Percentiles rank a stretch among this genome's conserved stretches.
Evolutionary conservation across 768 basidiomycete species (phyloP).

Genomic region (Epithele typhae): DNA sequence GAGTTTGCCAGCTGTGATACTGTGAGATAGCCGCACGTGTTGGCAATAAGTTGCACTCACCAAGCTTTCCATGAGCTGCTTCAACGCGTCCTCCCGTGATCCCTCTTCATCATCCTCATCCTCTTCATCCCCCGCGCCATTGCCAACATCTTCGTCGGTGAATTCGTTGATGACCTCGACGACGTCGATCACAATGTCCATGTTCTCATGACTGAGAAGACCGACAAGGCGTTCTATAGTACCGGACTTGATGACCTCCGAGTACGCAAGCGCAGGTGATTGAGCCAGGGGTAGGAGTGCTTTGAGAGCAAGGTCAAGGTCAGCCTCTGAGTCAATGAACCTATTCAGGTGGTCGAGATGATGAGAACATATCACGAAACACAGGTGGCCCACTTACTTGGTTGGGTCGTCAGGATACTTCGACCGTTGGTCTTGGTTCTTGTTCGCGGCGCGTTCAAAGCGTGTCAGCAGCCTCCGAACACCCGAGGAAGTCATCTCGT

Average conservation of each 20-base stretch:
- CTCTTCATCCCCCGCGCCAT: slow-evolving; percentile 61
- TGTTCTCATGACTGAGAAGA: slow-evolving; percentile 92
- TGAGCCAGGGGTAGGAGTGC: slow-evolving; percentile 86
- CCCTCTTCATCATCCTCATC: slow-evolving; percentile 62
- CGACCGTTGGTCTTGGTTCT: slow-evolving; percentile 95
- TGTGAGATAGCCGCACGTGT: too few species aligned
- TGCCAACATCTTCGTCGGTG: slow-evolving; percentile 93
- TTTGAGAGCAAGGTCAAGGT: slow-evolving; percentile 86
- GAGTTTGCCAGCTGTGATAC: slow-evolving; percentile 68
- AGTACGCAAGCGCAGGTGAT: slow-evolving; percentile 76
- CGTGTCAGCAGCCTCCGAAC: slow-evolving; percentile 71
- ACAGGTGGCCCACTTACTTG: slow-evolving; percentile 57
- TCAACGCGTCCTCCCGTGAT: slow-evolving; percentile 61
- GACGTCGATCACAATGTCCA: slow-evolving; percentile 95
- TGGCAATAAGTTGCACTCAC: slow-evolving; percentile 42
- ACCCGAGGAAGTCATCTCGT: slow-evolving; percentile 62
- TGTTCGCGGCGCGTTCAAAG: slow-evolving; percentile 87
- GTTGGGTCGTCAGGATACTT: slow-evolving; percentile 91
- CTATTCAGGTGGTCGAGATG: slow-evolving; percentile 35
- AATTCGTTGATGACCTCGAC: slow-evolving; percentile 91
- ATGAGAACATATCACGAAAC: background rate
- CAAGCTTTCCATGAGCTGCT: slow-evolving; percentile 68
- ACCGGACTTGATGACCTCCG: slow-evolving; percentile 81
- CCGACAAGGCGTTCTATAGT: slow-evolving; percentile 69
- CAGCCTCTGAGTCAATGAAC: slow-evolving; percentile 98